Percentiles rank a stretch among this genome's conserved stretches.
These are phyloP conservation scores for Cocos nucifera DNA, from an alignment of 176 grass and related monocot genomes.

Conservation along the genomic window DNA sequence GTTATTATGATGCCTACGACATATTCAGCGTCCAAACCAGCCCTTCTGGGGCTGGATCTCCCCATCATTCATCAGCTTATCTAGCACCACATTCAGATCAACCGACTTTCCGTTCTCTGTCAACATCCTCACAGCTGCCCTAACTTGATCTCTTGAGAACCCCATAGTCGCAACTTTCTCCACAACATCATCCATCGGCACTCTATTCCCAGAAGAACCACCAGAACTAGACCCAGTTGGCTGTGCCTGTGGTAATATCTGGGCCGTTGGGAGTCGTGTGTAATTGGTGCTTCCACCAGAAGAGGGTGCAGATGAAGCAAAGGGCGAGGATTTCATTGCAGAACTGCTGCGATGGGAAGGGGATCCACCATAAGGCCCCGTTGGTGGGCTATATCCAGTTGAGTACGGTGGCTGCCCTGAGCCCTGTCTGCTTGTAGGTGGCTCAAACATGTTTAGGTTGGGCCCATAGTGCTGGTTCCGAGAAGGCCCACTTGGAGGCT, in stretches of 20 bases:
- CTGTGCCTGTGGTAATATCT: conserved; percentile 49
- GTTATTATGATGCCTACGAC: background rate
- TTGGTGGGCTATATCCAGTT: conserved; percentile 46
- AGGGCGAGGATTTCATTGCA: conserved; percentile 38
- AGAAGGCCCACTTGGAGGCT: conserved; percentile 31
- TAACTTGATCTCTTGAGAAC: conserved; percentile 86
- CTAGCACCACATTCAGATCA: conserved; percentile 81
- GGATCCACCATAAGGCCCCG: conserved; percentile 44
- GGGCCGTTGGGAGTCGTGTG: conserved; percentile 50
- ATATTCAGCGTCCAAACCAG: conserved; percentile 52
- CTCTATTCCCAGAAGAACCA: conserved; percentile 28
- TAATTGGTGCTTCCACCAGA: conserved; percentile 39
- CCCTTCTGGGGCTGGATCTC: conserved; percentile 59
- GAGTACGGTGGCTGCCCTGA: conserved; percentile 33
- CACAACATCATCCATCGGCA: conserved; percentile 63
- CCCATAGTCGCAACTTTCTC: conserved; percentile 94
- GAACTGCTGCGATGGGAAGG: conserved; percentile 49
- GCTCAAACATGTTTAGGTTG: conserved; percentile 41
- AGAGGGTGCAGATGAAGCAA: conserved; percentile 23
- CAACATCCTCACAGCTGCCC: conserved; percentile 62
- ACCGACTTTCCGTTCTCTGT: conserved; percentile 85
- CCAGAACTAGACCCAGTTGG: conserved; percentile 31
- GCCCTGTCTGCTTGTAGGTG: conserved; percentile 37
- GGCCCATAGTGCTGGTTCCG: conserved; percentile 50
- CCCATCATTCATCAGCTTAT: conserved; percentile 81